Evolutionary conservation across 768 basidiomycete species (phyloP).

Genomic region (Leccinum aurantiacum): DNA sequence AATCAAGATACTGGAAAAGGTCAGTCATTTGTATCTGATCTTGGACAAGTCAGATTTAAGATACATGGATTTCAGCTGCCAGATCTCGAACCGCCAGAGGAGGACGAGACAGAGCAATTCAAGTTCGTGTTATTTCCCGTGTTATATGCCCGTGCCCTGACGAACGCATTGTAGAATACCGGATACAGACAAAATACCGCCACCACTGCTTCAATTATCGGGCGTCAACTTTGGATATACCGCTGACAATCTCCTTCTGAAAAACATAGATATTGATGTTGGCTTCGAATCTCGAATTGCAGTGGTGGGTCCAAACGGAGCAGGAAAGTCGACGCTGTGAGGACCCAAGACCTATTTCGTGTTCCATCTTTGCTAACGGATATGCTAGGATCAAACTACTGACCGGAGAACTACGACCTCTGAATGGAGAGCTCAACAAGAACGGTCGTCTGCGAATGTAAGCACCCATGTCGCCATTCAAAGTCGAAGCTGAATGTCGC

Average conservation of each 20-base stretch:
- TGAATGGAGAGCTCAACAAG: slow-evolving; percentile 75
- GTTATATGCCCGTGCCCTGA: neutral
- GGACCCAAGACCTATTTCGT: slow-evolving; percentile 22
- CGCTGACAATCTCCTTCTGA: slow-evolving; percentile 72
- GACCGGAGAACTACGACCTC: slow-evolving; percentile 20
- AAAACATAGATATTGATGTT: slow-evolving; percentile 83
- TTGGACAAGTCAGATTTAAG: neutral
- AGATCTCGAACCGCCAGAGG: slow-evolving; percentile 88
- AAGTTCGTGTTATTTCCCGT: slow-evolving; percentile 45
- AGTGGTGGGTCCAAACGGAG: slow-evolving; percentile 92
- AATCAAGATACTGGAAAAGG: slow-evolving; percentile 78
- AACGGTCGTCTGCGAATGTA: slow-evolving; percentile 92
- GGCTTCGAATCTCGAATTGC: slow-evolving; percentile 94
- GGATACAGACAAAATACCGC: slow-evolving; percentile 96
- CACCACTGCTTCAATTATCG: slow-evolving; percentile 89
- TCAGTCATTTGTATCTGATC: slow-evolving; percentile 18
- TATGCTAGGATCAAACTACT: slow-evolving; percentile 75
- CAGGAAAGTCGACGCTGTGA: slow-evolving; percentile 94
- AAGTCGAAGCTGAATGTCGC: neutral
- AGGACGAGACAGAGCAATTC: slow-evolving; percentile 91
- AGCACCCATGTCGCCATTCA: slow-evolving; percentile 26
- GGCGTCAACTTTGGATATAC: slow-evolving; percentile 90
- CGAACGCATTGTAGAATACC: slow-evolving; percentile 61
- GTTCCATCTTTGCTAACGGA: slow-evolving; percentile 6
- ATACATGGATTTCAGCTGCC: slow-evolving; percentile 58